Evolutionary conservation across 108 stramenopile genomes (phyloP).

Genomic region (Asterionellopsis glacialis): DNA sequence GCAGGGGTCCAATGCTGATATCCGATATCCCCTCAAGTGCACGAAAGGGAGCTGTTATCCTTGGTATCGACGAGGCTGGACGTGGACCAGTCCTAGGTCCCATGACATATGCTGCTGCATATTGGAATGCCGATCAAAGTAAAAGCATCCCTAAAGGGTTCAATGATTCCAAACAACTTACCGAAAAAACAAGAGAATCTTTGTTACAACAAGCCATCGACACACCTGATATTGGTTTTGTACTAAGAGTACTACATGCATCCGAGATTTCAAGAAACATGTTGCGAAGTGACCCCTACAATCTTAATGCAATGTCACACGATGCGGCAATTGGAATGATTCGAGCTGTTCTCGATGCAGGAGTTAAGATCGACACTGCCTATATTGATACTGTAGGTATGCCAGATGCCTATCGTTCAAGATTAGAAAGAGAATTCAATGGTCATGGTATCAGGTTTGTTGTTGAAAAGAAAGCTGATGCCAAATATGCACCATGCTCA

Average conservation of each 20-base stretch:
- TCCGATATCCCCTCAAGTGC: conserved; percentile 55
- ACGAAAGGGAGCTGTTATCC: conserved; percentile 27
- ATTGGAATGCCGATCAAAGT: conserved; percentile 55
- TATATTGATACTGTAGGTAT: conserved; percentile 89
- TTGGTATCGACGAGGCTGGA: conserved; percentile 80
- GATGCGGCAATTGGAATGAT: conserved; percentile 82
- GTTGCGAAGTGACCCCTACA: conserved; percentile 70
- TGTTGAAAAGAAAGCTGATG: conserved; percentile 91
- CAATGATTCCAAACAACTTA: conserved; percentile 80
- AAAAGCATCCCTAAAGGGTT: conserved; percentile 53
- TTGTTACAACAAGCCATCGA: conserved; percentile 46
- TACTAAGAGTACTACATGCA: conserved; percentile 61
- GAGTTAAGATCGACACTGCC: conserved; percentile 54
- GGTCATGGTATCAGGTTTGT: conserved; percentile 63
- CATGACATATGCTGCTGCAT: conserved; percentile 83
- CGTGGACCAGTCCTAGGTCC: conserved; percentile 85
- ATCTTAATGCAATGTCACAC: conserved; percentile 84
- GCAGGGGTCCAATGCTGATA: conserved; percentile 58
- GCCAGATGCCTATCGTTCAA: conserved; percentile 51
- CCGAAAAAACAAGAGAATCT: conserved; percentile 52
- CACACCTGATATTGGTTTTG: conserved; percentile 66
- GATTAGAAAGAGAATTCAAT: conserved; percentile 65
- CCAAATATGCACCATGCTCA: conserved; percentile 83
- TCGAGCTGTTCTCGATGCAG: conserved; percentile 49
- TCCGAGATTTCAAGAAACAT: conserved; percentile 81